Evolutionary conservation across 352 stramenopile genomes (phyloP), one percentile per base, ranked within the genome.

Genomic region (Globisporangium nodosum): DNA sequence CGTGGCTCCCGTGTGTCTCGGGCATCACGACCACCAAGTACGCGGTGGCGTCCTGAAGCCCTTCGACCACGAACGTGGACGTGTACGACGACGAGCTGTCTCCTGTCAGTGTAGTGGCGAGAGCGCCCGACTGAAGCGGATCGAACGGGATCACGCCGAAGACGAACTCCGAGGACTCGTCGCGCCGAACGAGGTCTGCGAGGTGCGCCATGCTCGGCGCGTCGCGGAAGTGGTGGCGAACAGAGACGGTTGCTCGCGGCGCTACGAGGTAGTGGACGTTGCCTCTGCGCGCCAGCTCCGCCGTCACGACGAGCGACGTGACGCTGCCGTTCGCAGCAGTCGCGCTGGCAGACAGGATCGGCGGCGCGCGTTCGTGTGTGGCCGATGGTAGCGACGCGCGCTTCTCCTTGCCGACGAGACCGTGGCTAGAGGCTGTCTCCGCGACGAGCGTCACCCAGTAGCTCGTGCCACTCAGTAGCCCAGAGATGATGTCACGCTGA

Each of bases 1-100:
- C 82, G 58, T 76, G 68, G 47, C 85, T 94, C 5, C 56, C 59
- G 18, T 68, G 68, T 0, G 85, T 92, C 37, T 94, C 82, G 2
- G 82, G 66, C 33, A 94, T 62, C 11, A 94, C 39, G 27, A 68
- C 65, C 43, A 94, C 62, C 16, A 62, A 62, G 53, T 92, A 91
- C 15, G 63, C 42, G 0, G 78, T 79, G 31, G 69, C 65, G 30
- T 88, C 81, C 3, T 58, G 39, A 2, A 92, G 68, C 7, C 59
- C 73, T 3, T 61, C 56, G 49, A 93, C 64, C 9, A 71, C 40
- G 52, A 85, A 78, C 5, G 63, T 31, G 5, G 69, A 31, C 31
- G 53, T 56, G 43, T 72, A 70, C 49, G 64, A 16, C 54, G 58
- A 3, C 9, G 18, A 40, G 45, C 20, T 56, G 21, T n/a, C 37